Base-by-base conservation (phyloP, 345 rosid species). In the Anacardium occidentale region DNA sequence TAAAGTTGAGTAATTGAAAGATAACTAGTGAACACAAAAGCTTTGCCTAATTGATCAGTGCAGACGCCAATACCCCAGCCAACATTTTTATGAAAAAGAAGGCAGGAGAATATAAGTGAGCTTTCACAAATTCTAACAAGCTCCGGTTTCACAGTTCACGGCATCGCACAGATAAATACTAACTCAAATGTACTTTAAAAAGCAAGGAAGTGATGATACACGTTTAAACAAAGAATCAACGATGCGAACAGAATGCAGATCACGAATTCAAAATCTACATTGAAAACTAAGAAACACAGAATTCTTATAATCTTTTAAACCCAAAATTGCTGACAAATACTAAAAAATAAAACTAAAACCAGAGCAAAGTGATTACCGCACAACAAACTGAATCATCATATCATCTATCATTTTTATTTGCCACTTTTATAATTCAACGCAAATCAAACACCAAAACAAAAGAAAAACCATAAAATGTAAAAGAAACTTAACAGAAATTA, bases 241-340 rank as follows among this genome's bases (percentile, higher is more conserved):
- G 37, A 12, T 22, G 22, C 74, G 42, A 37, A 47, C 47, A 58
- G 55, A 70, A 57, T 47, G 74, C 57, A n/a, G 74, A 70, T 70
- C 74, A 44, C 25, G 50, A 29, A 45, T 26, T 59, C 65, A 47
- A 70, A 26, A 10, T 26, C 20, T 25, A 68, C 58, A 32, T 51
- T 11, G 25, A n/a, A 14, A 18, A 29, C 10, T 26, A 34, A 26
- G 6, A 54, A 11, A 10, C 61, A 11, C 37, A 20, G 11, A 7
- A 34, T 42, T 37, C 6, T 3, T 4, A 2, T 50, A 0, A 50
- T 50, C 3, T n/a, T 32, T 34, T 34, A 52, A 3, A n/a, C 44
- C 44, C 26, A 51, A 10, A 67, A 52, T 13, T 2, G 4, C 24
- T 5, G 9, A 18, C 4, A 15, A 10, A 20, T 53, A 13, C 14